These are phyloP conservation scores for Rhypophila decipiens DNA, from an alignment of 495 filamentous ascomycete genomes.

Conservation along the genomic window DNA sequence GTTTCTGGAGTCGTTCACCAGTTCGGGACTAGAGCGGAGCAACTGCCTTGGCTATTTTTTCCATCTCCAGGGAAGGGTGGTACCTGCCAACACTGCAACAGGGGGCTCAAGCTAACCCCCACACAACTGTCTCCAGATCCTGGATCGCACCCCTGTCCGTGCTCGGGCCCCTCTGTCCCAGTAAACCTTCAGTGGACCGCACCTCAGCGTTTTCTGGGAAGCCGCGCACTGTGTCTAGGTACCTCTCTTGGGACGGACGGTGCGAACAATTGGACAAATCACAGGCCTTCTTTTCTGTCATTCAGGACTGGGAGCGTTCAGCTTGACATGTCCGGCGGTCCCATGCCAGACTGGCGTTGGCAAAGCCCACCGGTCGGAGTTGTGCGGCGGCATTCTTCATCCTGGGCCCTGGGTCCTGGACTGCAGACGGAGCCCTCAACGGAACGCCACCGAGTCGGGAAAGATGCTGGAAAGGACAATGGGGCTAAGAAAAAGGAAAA, in stretches of 20 bases:
- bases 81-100: constrained; percentile 10
- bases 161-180: constrained; percentile 19
- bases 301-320: constrained; percentile 8
- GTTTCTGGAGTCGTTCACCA: constrained; percentile 16
- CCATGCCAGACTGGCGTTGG: not conserved
- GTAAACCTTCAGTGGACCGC: constrained; percentile 7
- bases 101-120: constrained; percentile 26
- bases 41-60: constrained; percentile 10
- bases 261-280: constrained; percentile 8
- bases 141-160: constrained; percentile 13
- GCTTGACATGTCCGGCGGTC: constrained; percentile 12
- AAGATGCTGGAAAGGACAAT: constrained; percentile 9
- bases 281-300: constrained; percentile 5
- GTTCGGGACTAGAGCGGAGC: constrained; percentile 11
- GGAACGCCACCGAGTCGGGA: constrained; percentile 18
- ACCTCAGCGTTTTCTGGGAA: constrained; percentile 10
- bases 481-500: constrained; percentile 9
- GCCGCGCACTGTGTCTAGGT: constrained; percentile 28
- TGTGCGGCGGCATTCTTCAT: constrained; percentile 14
- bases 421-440: constrained; percentile 9
- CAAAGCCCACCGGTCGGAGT: constrained; percentile 12
- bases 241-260: constrained; percentile 2
- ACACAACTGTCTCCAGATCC: constrained; percentile 25
- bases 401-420: constrained; percentile 5
- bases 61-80: constrained; percentile 4